Base-by-base conservation (phyloP, 345 rosid genomes). In the Hibiscus syriacus region DNA sequence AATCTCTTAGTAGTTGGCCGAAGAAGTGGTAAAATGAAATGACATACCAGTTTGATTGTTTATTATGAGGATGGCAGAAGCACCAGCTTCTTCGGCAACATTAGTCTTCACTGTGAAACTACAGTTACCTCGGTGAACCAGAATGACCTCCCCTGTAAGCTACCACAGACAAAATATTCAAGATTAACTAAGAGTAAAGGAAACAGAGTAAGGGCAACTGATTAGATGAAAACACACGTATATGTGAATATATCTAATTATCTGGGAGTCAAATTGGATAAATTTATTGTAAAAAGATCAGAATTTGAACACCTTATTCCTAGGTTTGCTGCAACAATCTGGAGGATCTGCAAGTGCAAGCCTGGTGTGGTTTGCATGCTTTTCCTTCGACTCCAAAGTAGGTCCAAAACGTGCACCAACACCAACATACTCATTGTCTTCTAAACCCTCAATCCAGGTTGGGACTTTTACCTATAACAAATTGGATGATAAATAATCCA, bases 351-450 rank as follows among this genome's bases (percentile, higher is more conserved):
- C 88, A 23, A 84, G 46, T 32, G 74, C 77, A 73, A 88, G 79
- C 70, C 29, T 77, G 27, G 81, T 78, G 34, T 53, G 75, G 65
- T 68, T 82, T 54, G 90, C 90, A 69, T 84, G 85, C 61, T 82
- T 88, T 74, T 88, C 93, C 75, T 85, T 82, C 0, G 90, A 80
- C 61, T 82, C 93, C 82, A 88, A 77, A 2, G 88, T 84, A 60
- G 54, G 80, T 64, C 93, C 93, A 65, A 88, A 88, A 39, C 93
- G 93, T 73, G 90, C 93, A 63, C 93, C 90, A 43, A 88, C 86
- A 68, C 93, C 93, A 72, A 85, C 93, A 73, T 85, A 85, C 74
- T 88, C 93, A 29, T 53, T 63, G 25, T 78, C 82, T 80, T 78
- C 85, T 9, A 78, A 71, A 19, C 74, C 74, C 77, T 85, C 69